Conservation (phyloP, 2,329 filamentous ascomycete species). For the Nemania abortiva region DNA sequence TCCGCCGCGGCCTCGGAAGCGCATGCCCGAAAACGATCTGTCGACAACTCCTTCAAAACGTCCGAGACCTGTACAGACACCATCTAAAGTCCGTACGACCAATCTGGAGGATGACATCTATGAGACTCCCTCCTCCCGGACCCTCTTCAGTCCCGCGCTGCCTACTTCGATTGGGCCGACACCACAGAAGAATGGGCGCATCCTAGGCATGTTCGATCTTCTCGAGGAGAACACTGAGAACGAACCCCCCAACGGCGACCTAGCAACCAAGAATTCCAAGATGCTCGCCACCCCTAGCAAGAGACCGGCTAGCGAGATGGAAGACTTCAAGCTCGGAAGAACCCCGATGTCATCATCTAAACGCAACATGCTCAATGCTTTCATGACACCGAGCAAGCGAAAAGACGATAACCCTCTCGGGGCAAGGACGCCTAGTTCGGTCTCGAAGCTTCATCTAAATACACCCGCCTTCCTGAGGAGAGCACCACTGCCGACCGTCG, state of each 20-base stretch:
- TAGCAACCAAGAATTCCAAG: slow-evolving; percentile 52
- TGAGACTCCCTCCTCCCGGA: slow-evolving; percentile 68
- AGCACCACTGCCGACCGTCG: slow-evolving; percentile 62
- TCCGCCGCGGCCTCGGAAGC: slow-evolving; percentile 57
- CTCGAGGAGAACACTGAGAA: slow-evolving; percentile 64
- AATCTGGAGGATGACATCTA: slow-evolving; percentile 55
- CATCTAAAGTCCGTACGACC: slow-evolving; percentile 55
- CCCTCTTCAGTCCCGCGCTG: slow-evolving; percentile 69
- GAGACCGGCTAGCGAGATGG: slow-evolving; percentile 46
- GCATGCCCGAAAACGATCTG: slow-evolving; percentile 54
- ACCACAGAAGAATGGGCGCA: slow-evolving; percentile 81
- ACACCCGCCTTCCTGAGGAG: slow-evolving; percentile 79
- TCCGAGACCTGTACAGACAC: slow-evolving; percentile 60
- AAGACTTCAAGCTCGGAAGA: slow-evolving; percentile 55
- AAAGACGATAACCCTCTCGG: slow-evolving; percentile 55
- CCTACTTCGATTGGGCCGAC: slow-evolving; percentile 79
- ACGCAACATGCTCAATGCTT: slow-evolving; percentile 70
- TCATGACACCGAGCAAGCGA: slow-evolving; percentile 73
- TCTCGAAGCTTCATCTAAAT: slow-evolving; percentile 69
- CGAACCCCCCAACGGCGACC: slow-evolving; percentile 62
- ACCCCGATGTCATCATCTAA: slow-evolving; percentile 70
- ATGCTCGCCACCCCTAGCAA: slow-evolving; percentile 63
- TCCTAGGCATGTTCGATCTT: slow-evolving; percentile 82
- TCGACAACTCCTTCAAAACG: slow-evolving; percentile 66
- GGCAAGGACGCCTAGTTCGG: slow-evolving; percentile 61